Percentiles rank a stretch among this genome's conserved stretches.
Conservation (phyloP, 352 stramenopile genomes). For the Pythium grandisporangium region DNA sequence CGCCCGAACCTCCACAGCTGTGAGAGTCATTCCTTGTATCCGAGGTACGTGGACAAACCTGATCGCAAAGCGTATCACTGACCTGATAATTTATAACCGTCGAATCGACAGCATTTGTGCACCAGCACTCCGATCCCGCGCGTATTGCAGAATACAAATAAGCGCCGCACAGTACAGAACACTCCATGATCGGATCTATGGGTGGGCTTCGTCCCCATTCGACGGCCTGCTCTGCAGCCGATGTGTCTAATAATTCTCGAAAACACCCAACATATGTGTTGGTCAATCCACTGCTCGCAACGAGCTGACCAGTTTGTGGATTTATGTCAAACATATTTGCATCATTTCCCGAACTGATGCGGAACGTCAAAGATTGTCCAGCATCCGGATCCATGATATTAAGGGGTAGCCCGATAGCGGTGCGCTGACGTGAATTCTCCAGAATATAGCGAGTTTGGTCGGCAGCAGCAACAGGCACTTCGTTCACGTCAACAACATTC, state of each 20-base stretch:
- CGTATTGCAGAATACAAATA: constrained; percentile 15
- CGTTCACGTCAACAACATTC: constrained; percentile 17
- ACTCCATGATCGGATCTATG: constrained; percentile 4
- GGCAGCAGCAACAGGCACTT: constrained; percentile 7
- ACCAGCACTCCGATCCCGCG: constrained; percentile 11
- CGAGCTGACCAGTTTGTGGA: constrained; percentile 9
- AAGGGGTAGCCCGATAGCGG: constrained; percentile 2
- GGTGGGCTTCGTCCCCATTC: constrained; percentile 1
- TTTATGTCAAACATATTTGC: constrained; percentile 14
- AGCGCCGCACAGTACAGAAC: constrained; percentile 1
- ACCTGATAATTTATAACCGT: constrained; percentile 1
- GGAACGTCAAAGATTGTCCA: constrained; percentile 11
- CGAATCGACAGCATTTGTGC: constrained; percentile 7
- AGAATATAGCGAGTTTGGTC: constrained; percentile 9
- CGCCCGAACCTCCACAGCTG: constrained; percentile 6
- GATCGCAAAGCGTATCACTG: constrained; percentile 1
- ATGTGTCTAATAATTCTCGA: constrained; percentile 1
- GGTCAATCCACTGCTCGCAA: constrained; percentile 11
- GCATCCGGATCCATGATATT: constrained; percentile 13
- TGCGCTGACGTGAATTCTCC: constrained; percentile 13
- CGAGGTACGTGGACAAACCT: constrained; percentile 3
- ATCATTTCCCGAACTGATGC: constrained; percentile 12
- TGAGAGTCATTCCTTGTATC: no score
- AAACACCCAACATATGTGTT: constrained; percentile 16
- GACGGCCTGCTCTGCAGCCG: constrained; percentile 1